These are phyloP conservation scores for Aspergillus spinulosporus DNA, from an alignment of 2,329 filamentous ascomycete genomes.

Conservation along the genomic window DNA sequence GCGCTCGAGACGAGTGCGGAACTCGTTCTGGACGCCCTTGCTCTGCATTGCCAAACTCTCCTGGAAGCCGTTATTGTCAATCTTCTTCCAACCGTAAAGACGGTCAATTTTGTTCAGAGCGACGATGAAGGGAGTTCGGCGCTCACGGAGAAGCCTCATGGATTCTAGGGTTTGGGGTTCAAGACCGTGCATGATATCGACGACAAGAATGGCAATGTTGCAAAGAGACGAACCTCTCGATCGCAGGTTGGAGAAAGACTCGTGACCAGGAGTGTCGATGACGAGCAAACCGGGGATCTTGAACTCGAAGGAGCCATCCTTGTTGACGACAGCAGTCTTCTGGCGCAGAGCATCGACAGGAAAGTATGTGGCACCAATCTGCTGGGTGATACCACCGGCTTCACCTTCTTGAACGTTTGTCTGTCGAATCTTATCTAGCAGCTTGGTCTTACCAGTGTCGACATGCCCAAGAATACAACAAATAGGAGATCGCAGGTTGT, in stretches of 20 bases:
- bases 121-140: constrained; percentile 97
- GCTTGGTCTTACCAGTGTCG: constrained; percentile 99
- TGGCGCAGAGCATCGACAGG: constrained; percentile 87
- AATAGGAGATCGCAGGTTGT: constrained; percentile 94
- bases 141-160: constrained; percentile 87
- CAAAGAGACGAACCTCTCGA: constrained; percentile 97
- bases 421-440: constrained; percentile 96
- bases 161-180: constrained; percentile 97
- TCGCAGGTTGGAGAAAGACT: constrained; percentile 98
- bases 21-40: constrained; percentile 92
- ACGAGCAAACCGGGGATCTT: constrained; percentile 95
- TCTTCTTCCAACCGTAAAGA: constrained; percentile 98
- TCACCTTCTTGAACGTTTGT: constrained; percentile 99
- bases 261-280: constrained; percentile 98
- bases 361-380: constrained; percentile 99
- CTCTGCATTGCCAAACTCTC: constrained; percentile 87
- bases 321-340: constrained; percentile 93
- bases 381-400: constrained; percentile 98
- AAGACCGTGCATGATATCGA: constrained; percentile 99
- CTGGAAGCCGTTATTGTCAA: constrained; percentile 97
- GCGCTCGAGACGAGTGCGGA: constrained; percentile 82
- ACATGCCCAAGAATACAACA: constrained; percentile 99
- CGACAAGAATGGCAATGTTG: constrained; percentile 98
- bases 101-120: constrained; percentile 99
- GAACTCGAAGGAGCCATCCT: constrained; percentile 86